phyloP scores from a whole-genome alignment of 257 asterid genomes.

The Leonotis leonurus region DNA sequence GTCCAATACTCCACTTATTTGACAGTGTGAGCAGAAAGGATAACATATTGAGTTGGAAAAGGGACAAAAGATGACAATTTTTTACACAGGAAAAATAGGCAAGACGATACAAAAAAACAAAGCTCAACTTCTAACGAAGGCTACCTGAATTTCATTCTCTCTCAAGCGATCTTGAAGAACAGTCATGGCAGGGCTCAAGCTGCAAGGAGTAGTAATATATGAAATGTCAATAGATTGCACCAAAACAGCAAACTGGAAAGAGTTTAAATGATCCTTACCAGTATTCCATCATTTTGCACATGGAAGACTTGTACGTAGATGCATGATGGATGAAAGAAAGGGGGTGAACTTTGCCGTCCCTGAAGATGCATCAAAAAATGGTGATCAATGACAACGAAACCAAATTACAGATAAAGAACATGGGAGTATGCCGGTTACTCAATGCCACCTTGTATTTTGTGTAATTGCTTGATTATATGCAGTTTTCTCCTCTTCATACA shows the following conservation, averaged over 20 bases:
- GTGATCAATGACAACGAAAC: neutral
- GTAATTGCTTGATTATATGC: constrained; percentile 76
- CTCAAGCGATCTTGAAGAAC: constrained; percentile 80
- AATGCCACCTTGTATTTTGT: constrained; percentile 59
- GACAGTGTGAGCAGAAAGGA: neutral
- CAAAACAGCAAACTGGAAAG: neutral
- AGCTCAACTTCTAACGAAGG: neutral
- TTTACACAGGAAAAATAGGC: neutral
- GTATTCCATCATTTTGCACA: constrained; percentile 95
- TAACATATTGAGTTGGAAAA: neutral
- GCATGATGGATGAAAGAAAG: constrained; percentile 85
- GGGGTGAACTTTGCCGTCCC: constrained; percentile 81
- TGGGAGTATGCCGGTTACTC: neutral
- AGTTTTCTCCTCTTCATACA: constrained; percentile 82
- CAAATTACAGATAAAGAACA: neutral
- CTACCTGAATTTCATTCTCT: constrained; percentile 91
- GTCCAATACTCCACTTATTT: neutral
- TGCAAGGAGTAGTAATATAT: constrained; percentile 28
- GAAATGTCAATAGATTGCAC: constrained; percentile 5
- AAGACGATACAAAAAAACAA: neutral
- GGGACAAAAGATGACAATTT: neutral
- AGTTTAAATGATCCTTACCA: constrained; percentile 42
- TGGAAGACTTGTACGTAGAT: constrained; percentile 94
- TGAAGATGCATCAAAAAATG: constrained; percentile 16
- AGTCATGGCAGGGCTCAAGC: constrained; percentile 89